Conservation (phyloP, 768 basidiomycete species). For the Pleurotus tuber-regium region DNA sequence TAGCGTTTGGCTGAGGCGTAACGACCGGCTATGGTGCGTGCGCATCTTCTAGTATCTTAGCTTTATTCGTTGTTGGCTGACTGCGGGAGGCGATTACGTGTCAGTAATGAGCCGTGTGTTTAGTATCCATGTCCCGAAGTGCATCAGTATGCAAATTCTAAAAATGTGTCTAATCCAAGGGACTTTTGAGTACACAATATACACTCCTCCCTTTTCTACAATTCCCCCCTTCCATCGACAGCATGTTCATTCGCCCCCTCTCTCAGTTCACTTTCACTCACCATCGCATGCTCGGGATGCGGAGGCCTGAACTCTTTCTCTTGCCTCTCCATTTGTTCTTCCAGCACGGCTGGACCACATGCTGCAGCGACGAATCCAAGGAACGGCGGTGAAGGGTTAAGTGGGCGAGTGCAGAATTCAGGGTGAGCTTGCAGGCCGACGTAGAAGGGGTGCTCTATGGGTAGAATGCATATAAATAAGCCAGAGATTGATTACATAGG, state of each 20-base stretch:
- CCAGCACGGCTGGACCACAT: conserved; percentile 45
- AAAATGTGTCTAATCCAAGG: no score
- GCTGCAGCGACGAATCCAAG: conserved; percentile 93
- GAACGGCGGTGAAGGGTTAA: conserved; percentile 97
- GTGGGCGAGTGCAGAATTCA: conserved; percentile 96
- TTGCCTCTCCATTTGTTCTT: conserved; percentile 74
- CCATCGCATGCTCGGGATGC: conserved; percentile 74
- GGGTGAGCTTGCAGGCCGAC: conserved; percentile 95
- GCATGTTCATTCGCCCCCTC: conserved; percentile 5
- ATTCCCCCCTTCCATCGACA: conserved; percentile 2
- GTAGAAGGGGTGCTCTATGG: conserved; percentile 92
- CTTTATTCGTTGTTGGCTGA: no score
- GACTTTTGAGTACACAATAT: no score
- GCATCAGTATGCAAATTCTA: no score
- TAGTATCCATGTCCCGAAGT: no score
- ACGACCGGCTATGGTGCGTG: no score
- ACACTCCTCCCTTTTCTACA: neutral
- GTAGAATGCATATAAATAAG: conserved; percentile 6
- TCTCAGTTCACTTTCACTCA: conserved; percentile 43
- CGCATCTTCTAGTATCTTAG: no score
- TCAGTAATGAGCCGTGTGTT: no score
- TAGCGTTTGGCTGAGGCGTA: no score
- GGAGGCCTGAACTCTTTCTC: conserved; percentile 61
- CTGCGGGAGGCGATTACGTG: no score
- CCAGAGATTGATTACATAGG: neutral